A percentile compares a stretch with the other conserved stretches of the same genome.
phyloP scores from a whole-genome alignment of 257 asterid species.

The Rehmannia glutinosa region DNA sequence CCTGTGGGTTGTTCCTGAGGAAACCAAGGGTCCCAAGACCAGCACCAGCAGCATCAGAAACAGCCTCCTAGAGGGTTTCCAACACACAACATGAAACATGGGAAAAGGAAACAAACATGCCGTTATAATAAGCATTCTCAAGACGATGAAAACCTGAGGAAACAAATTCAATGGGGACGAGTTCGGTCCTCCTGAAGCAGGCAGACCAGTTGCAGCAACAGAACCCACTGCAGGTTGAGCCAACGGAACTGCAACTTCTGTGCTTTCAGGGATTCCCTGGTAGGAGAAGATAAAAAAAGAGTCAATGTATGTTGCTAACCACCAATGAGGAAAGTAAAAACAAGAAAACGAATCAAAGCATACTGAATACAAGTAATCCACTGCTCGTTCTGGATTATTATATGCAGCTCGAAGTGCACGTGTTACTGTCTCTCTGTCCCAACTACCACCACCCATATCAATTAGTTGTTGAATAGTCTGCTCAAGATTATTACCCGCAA shows the following conservation, averaged over 20 bases:
- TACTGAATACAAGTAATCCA: conserved; percentile 67
- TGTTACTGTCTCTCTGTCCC: conserved; percentile 74
- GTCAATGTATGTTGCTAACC: not conserved
- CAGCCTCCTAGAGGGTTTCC: conserved; percentile 46
- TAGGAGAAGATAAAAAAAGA: not conserved
- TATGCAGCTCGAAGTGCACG: conserved; percentile 89
- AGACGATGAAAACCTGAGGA: conserved; percentile 61
- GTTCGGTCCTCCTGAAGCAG: conserved; percentile 69
- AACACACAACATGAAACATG: conserved; percentile 12
- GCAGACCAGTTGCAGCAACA: conserved; percentile 34
- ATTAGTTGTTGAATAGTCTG: conserved; percentile 65
- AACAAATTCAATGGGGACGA: conserved; percentile 84
- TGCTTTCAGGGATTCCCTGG: conserved; percentile 75
- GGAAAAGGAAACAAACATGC: not conserved
- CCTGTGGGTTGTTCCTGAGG: conserved; percentile 83
- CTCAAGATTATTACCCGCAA: conserved; percentile 48
- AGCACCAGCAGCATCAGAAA: conserved; percentile 49
- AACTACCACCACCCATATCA: conserved; percentile 89
- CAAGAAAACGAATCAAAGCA: conserved; percentile 14
- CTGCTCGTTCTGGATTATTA: conserved; percentile 63
- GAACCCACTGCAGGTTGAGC: conserved; percentile 39
- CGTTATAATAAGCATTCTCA: not conserved
- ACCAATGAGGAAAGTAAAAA: conserved; percentile 1
- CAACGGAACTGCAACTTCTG: conserved; percentile 61
- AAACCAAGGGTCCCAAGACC: conserved; percentile 77